These are phyloP conservation scores for Gnetum montanum DNA, from an alignment of 75 land plant genomes.

Conservation along the genomic window DNA sequence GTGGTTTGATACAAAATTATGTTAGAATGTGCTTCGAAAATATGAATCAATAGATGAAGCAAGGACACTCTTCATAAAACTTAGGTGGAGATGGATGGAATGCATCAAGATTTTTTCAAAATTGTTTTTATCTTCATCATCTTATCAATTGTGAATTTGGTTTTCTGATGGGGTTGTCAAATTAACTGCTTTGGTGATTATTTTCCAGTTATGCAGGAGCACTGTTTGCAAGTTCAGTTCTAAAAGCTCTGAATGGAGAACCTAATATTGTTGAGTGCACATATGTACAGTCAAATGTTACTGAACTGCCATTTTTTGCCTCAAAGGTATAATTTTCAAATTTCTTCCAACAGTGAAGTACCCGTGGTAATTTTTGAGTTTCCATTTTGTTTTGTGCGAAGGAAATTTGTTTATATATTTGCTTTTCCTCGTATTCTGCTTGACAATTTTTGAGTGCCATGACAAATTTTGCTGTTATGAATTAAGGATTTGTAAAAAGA, in stretches of 20 bases:
- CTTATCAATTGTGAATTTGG: too few species aligned
- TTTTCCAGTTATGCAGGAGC: conserved; percentile 87
- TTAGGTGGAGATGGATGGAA: too few species aligned
- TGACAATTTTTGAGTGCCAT: background rate
- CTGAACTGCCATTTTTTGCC: conserved; percentile 87
- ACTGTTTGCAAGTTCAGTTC: conserved; percentile 78
- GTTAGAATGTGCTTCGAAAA: too few species aligned
- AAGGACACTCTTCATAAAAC: too few species aligned
- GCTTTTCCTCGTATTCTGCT: background rate
- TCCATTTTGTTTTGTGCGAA: background rate
- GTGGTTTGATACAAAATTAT: too few species aligned
- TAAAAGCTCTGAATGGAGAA: conserved; percentile 87
- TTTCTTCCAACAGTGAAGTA: background rate
- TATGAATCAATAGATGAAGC: too few species aligned
- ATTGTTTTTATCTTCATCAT: too few species aligned
- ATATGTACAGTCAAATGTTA: conserved; percentile 73
- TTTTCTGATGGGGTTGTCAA: too few species aligned
- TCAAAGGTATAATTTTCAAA: conserved; percentile 53
- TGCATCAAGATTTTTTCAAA: too few species aligned
- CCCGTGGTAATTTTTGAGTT: background rate
- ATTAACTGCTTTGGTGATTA: too few species aligned
- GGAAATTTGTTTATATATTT: conserved; percentile 1
- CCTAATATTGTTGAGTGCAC: conserved; percentile 81
- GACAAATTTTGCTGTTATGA: too few species aligned
- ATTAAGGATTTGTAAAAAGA: too few species aligned